phyloP scores from a whole-genome alignment of 805 yeast species.

The Zygoascus flipseniorum region DNA sequence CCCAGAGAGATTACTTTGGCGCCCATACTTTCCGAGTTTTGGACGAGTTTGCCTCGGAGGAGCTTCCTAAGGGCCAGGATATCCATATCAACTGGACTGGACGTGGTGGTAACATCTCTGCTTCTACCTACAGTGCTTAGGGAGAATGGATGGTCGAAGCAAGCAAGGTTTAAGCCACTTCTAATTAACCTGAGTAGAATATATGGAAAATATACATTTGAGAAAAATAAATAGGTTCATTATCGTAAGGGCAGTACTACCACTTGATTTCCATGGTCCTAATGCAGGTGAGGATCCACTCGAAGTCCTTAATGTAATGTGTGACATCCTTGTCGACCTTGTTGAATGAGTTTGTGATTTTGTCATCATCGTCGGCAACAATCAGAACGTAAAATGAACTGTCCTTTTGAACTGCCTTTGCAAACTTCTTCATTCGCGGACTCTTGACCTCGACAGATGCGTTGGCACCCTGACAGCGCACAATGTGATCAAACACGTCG shows the following conservation, averaged over 20 bases:
- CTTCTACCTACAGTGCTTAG: conserved; percentile 88
- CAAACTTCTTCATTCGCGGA: background rate
- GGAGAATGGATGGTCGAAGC: background rate
- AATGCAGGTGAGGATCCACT: background rate
- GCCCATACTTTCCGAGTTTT: conserved; percentile 97
- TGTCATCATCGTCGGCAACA: background rate
- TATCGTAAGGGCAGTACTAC: background rate
- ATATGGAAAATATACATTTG: background rate
- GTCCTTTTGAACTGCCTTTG: background rate
- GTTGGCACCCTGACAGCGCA: conserved; percentile 51
- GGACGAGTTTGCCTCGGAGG: conserved; percentile 72
- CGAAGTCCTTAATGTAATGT: background rate
- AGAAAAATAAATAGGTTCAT: background rate
- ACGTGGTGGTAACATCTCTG: conserved; percentile 95
- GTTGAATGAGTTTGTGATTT: background rate
- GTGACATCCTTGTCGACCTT: background rate
- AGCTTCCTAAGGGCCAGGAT: conserved; percentile 69
- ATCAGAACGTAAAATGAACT: background rate
- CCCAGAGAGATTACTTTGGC: conserved; percentile 99
- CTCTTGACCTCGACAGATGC: conserved; percentile 14
- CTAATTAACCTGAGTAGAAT: background rate
- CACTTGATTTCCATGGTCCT: background rate
- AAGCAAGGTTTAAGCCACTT: background rate
- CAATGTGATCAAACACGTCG: conserved; percentile 45
- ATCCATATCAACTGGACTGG: conserved; percentile 99